Evolutionary conservation across 495 filamentous ascomycete species (phyloP).

Genomic region (Recurvomyces mirabilis): DNA sequence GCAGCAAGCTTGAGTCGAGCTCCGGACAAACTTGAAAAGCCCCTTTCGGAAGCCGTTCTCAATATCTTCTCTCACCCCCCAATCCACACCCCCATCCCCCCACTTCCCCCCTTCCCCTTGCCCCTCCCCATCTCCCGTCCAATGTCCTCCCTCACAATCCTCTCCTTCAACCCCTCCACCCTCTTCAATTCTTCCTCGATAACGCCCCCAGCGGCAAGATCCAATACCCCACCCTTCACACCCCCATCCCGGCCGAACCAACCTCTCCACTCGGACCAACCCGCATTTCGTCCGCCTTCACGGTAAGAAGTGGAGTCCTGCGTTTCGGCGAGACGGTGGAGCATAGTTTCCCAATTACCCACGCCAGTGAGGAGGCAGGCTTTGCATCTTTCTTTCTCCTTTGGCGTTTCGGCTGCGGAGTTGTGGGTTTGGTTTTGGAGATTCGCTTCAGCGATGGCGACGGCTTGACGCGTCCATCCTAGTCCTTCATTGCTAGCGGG

Average conservation of each 20-base stretch:
- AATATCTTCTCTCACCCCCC: too few species aligned
- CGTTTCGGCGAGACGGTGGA: conserved; percentile 11
- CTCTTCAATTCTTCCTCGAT: conserved; percentile 16
- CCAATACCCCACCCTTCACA: conserved; percentile 12
- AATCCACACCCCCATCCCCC: too few species aligned
- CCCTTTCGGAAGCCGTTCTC: too few species aligned
- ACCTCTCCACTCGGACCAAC: conserved; percentile 13
- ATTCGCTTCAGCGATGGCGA: conserved; percentile 18
- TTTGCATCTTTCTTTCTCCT: conserved; percentile 13
- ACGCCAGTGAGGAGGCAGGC: conserved; percentile 16
- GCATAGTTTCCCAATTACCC: conserved; percentile 20
- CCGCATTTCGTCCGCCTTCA: conserved; percentile 8
- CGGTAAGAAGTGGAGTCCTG: not conserved
- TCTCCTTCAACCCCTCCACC: conserved; percentile 13
- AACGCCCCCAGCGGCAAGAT: conserved; percentile 5
- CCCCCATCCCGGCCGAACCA: conserved; percentile 18
- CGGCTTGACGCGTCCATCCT: conserved; percentile 22
- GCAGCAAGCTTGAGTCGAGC: too few species aligned
- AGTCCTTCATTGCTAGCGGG: conserved; percentile 11
- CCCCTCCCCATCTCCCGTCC: conserved; percentile 6
- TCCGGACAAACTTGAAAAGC: too few species aligned
- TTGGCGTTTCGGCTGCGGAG: not conserved
- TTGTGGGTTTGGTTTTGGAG: not conserved
- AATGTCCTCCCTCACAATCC: conserved; percentile 11
- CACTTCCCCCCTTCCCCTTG: too few species aligned